These are phyloP conservation scores for Fusarium sp. DNA, from an alignment of 2,329 filamentous ascomycete genomes.

Conservation along the genomic window DNA sequence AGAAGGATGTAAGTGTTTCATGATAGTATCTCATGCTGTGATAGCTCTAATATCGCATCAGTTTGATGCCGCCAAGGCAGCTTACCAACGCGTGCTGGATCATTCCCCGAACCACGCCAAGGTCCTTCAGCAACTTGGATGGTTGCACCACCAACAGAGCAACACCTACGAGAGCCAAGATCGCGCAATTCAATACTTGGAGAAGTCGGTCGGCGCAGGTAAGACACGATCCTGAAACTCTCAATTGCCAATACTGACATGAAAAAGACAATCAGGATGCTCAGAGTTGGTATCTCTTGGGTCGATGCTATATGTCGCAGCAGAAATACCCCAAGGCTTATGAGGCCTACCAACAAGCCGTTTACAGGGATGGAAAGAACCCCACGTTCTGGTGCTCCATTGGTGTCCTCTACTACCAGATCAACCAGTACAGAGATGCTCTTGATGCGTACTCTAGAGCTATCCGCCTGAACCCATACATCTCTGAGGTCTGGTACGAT, in stretches of 20 bases:
- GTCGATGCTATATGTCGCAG: constrained; percentile 99
- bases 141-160: constrained; percentile 97
- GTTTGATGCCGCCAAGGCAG: constrained; percentile 93
- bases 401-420: constrained; percentile 98
- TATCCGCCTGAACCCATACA: constrained; percentile 96
- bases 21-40: neutral
- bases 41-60: constrained; percentile 61
- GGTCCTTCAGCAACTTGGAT: constrained; percentile 96
- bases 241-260: constrained; percentile 7
- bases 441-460: constrained; percentile 97
- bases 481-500: constrained; percentile 99
- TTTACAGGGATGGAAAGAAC: constrained; percentile 97
- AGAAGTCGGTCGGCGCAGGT: constrained; percentile 96
- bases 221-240: constrained; percentile 53
- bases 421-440: constrained; percentile 98
- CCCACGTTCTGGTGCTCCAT: constrained; percentile 99
- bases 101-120: constrained; percentile 97
- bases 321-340: constrained; percentile 99
- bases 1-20: constrained; percentile 90
- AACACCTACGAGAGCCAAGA: constrained; percentile 92
- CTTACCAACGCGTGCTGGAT: constrained; percentile 93
- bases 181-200: constrained; percentile 94
- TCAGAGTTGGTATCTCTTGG: constrained; percentile 98
- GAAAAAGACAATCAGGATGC: constrained; percentile 87
- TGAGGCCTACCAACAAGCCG: constrained; percentile 97